Evolutionary conservation across 2,329 filamentous ascomycete species (phyloP), one percentile per base, ranked within the genome.

Genomic region (Microcera coccophila): DNA sequence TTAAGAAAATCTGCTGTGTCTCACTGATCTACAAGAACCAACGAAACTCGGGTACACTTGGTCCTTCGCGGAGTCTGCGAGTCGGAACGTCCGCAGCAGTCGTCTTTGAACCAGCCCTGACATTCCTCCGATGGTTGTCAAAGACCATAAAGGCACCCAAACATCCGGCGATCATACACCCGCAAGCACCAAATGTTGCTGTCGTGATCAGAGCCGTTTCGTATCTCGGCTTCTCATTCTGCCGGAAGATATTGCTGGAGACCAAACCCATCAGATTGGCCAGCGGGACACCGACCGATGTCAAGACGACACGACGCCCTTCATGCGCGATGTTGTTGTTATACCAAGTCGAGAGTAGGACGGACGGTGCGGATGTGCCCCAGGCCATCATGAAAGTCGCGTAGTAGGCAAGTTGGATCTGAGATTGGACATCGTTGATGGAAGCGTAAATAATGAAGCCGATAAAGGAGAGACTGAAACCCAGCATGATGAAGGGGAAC

Each of bases 281-380:
- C 10, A 87, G 62, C 0, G 86, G 85, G 1, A 90, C 84, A 18
- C 82, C 84, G n/a, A 89, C 75, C 21, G 79, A 82, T 0, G 85
- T 89, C 12, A 89, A 69, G 0, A 82, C 72, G 4, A 87, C 73
- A 36, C 86, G 81, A 24, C 81, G 78, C 43, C 83, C 82, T 63
- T 90, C 86, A 56, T 90, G 78, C 1, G 85, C 85, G 40, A 88
- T 77, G 60, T 90, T 90, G 69, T 90, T 90, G 67, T 87, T 90
- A 67, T 89, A 90, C 82, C 60, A 69, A 18, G 42, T 79, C 72
- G 50, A 81, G 68, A 83, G 70, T 11, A 90, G 69, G 8, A 89
- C 85, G 0, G 80, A 85, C 0, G 87, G 85, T 0, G 85, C 84
- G 1, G 81, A 83, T 0, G 84, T 88, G 14, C 86, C 85, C 81